Evolutionary conservation across 139 green algal genomes (phyloP), one percentile per base, ranked within the genome.

Genomic region (Spirogloea muscicola): DNA sequence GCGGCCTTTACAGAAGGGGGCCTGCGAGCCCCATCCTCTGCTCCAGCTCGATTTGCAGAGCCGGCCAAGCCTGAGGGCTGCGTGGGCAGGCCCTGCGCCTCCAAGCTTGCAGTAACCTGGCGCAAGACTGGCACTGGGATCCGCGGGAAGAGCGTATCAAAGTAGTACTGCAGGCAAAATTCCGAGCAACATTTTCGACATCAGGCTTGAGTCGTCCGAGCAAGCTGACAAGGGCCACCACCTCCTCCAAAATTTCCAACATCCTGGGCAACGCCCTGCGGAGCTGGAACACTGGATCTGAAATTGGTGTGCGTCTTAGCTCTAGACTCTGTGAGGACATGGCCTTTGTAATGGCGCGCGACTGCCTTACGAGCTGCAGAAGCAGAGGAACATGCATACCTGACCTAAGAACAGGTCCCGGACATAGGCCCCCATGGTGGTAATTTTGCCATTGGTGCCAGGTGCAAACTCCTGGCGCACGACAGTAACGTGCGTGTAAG

Each of bases 61-160:
- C 10, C 91, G 90, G 2, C 74, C 92, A 60, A 95, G 96, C 72
- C 93, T 90, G 40, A 91, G 72, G 36, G 87, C 16, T 84, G 81
- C 10, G 81, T 88, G 2, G 91, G 88, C 80, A 96, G 82, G 9
- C 85, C 84, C 58, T 84, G 70, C 1, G 67, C 44, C 25, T 82
- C 80, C 4, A 97, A 84, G 36, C 88, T 83, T 5, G 67, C 79
- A 1, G 81, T 68, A 31, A 95, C 90, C 34, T 87, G 73, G 64
- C 96, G 91, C 25, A 84, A 66, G 3, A 95, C 88, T 43, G 87
- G 84, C 84, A 96, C 96, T 39, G 93, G 93, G 29, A 97, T 92
- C 44, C 93, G 87, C 5, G 91, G 92, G 70, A 97, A 96, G 69
- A 97, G 93, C 34, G 92, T 96, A 84, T 97, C 93, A 81, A 96